These are phyloP conservation scores for Monilinia aucupariae DNA, from an alignment of 2,329 filamentous ascomycete genomes.

Conservation along the genomic window DNA sequence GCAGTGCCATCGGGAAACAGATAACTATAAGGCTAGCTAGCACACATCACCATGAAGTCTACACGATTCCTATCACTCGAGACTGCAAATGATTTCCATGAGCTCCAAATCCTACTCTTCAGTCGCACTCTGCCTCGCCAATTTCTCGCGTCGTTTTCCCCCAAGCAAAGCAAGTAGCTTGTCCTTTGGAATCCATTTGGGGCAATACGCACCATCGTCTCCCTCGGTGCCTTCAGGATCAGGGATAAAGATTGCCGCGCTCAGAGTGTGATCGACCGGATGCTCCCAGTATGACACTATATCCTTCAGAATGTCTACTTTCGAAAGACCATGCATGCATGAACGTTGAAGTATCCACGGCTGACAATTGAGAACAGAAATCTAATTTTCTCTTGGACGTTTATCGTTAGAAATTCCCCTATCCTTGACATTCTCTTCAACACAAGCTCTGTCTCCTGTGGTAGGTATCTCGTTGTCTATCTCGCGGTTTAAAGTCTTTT, in stretches of 20 bases:
- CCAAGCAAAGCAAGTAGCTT: conserved; percentile 62
- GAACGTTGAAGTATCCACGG: conserved; percentile 54
- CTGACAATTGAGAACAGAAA: conserved; percentile 56
- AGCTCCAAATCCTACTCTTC: conserved; percentile 58
- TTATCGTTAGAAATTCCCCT: conserved; percentile 63
- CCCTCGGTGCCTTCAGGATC: conserved; percentile 46
- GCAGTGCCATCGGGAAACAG: neutral
- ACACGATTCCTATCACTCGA: neutral
- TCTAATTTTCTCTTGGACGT: conserved; percentile 52
- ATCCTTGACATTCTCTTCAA: conserved; percentile 45
- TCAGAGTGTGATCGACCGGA: conserved; percentile 55
- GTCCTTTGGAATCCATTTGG: conserved; percentile 53
- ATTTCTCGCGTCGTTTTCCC: conserved; percentile 58
- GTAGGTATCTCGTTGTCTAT: neutral
- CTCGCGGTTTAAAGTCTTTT: neutral
- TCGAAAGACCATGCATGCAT: conserved; percentile 57
- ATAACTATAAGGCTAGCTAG: too few species aligned
- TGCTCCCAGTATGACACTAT: conserved; percentile 52
- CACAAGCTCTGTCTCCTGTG: conserved; percentile 35
- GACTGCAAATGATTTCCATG: conserved; percentile 44
- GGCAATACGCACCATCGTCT: conserved; percentile 60
- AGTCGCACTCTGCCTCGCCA: conserved; percentile 57
- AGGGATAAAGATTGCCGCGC: conserved; percentile 63
- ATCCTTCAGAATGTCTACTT: conserved; percentile 55
- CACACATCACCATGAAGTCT: neutral